Evolutionary conservation across 169 alveolate species (phyloP).

Genomic region (Eimeria maxima): DNA sequence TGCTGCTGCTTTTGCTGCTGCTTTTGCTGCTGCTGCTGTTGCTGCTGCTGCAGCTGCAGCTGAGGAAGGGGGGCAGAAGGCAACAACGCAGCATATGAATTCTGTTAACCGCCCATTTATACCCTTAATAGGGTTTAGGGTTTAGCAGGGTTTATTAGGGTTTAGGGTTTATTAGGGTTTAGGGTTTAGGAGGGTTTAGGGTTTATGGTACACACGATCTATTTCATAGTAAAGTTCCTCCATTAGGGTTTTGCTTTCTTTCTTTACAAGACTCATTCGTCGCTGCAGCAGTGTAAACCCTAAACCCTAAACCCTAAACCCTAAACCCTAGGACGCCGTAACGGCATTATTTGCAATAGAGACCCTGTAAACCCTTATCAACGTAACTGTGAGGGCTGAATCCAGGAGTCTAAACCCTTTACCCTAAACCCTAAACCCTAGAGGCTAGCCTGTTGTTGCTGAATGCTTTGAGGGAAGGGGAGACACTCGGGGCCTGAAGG

Average conservation of each 20-base stretch:
- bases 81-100: slow-evolving; percentile 26
- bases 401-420: not conserved
- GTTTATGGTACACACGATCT: not conserved
- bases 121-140: not conserved
- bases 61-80: not conserved
- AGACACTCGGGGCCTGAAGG: not conserved
- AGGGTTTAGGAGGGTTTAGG: not conserved
- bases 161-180: too few relatives aligned
- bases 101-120: too few relatives aligned
- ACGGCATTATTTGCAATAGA: not conserved
- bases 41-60: not conserved
- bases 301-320: slow-evolving; percentile 30
- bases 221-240: not conserved
- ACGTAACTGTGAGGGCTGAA: not conserved
- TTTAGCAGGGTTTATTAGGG: too few relatives aligned
- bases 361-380: not conserved
- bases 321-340: too few relatives aligned
- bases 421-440: slow-evolving; percentile 8
- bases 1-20: not conserved
- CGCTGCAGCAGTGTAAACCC: slow-evolving; percentile 12
- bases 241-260: not conserved
- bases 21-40: not conserved
- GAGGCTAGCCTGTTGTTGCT: not conserved
- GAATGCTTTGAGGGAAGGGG: not conserved
- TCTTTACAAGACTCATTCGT: not conserved